These are phyloP conservation scores for Amanita rubescens DNA, from an alignment of 768 basidiomycete species.

Conservation along the genomic window DNA sequence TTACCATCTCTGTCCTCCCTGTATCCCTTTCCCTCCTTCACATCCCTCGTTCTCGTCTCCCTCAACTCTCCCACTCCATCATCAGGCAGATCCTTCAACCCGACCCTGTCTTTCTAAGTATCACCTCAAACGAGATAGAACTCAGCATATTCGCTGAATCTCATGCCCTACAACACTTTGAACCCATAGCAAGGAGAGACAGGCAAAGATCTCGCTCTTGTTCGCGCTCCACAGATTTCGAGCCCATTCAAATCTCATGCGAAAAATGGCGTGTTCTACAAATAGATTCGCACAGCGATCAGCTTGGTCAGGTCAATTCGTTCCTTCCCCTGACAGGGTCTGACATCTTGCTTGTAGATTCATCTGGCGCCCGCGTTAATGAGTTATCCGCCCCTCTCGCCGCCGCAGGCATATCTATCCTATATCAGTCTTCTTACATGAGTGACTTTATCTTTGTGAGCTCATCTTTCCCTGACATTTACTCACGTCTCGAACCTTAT, in stretches of 20 bases:
- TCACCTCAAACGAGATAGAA: constrained; percentile 75
- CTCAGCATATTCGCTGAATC: constrained; percentile 68
- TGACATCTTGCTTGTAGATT: constrained; percentile 32
- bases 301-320: constrained; percentile 42
- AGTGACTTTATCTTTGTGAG: constrained; percentile 77
- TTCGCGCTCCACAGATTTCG: constrained; percentile 32
- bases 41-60: constrained; percentile 63
- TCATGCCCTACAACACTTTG: constrained; percentile 49
- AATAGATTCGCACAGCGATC: constrained; percentile 73
- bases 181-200: constrained; percentile 51
- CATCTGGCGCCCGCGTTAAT: constrained; percentile 63
- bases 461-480: neutral
- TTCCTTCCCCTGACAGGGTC: constrained; percentile 3
- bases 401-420: constrained; percentile 69
- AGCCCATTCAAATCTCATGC: constrained; percentile 61
- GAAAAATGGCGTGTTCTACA: constrained; percentile 77
- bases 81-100: constrained; percentile 66
- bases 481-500: constrained; percentile 1
- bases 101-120: constrained; percentile 59
- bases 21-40: constrained; percentile 67
- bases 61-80: constrained; percentile 49
- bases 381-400: constrained; percentile 74
- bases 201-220: constrained; percentile 36
- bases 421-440: constrained; percentile 79
- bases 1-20: constrained; percentile 66